Base-by-base conservation (phyloP, 805 yeast species). In the Wickerhamiella bombiphila region DNA sequence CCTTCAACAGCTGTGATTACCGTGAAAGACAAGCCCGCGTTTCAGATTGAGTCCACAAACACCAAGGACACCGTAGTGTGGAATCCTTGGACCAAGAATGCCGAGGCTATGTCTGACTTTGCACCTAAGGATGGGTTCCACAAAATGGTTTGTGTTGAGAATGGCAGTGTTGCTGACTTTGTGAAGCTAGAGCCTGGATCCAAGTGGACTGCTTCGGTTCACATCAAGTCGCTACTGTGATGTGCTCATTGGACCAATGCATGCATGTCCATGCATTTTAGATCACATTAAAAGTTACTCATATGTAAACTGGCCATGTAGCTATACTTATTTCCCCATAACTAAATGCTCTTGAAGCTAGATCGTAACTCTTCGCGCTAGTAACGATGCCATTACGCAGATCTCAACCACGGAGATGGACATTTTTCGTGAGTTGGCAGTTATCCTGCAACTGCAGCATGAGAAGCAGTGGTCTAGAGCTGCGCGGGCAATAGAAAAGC, bases 81-180 rank as follows among this genome's bases (percentile, higher is more conserved):
- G 98, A 91, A 91, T 59, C 98, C 98, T 26, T 91, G 97, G 98
- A 65, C 71, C 47, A 69, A 78, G 40, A 81, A 80, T 57, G 72
- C 91, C n/a, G 65, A 61, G 18, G 76, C 78, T 2, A 81, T 91
- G 88, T 76, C 65, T 30, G 98, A 91, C 60, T 91, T 88, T 52
- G 70, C 67, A 49, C 98, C 97, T 36, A 82, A 80, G 55, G 58
- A 60, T 38, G 97, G 95, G 4, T 91, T 66, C 64, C 68, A 74
- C 47, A 65, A 76, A 33, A 88, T 91, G 97, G 72, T 91, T 41
- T 91, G 98, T 61, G 70, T 91, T 40, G 98, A 91, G 59, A 93
- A 95, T 2, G 98, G 98, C 31, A 68, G 76, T 48, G 97, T 91
- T 29, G 67, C 71, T 41, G 74, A 76, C 34, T 78, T 80, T 53